phyloP scores from a whole-genome alignment of 1,284 basidiomycete genomes.

The Microbotryum silenes-acaulis region DNA sequence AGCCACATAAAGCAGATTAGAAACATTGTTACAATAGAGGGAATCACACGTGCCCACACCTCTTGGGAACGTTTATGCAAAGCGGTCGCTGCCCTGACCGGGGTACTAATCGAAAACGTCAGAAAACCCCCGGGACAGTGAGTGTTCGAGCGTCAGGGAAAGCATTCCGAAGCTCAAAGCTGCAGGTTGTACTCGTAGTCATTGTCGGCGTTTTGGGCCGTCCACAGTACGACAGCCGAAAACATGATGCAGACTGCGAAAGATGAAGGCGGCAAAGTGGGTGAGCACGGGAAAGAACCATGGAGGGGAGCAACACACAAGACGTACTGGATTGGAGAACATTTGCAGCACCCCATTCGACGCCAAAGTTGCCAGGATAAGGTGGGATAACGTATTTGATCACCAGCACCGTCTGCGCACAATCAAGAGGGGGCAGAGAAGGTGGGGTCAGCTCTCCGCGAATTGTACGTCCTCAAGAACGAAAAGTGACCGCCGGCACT shows the following conservation, averaged over 20 bases:
- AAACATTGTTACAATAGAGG: too few relatives aligned
- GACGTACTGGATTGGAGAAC: constrained; percentile 68
- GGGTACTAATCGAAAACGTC: too few relatives aligned
- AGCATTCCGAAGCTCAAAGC: too few relatives aligned
- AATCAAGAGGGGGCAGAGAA: background rate
- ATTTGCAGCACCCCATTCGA: constrained; percentile 90
- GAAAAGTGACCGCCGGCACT: background rate
- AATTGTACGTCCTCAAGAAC: constrained; percentile 5
- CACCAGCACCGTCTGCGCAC: constrained; percentile 68
- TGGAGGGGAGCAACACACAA: background rate
- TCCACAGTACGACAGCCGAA: constrained; percentile 69
- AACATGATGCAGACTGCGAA: constrained; percentile 67
- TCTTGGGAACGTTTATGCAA: too few relatives aligned
- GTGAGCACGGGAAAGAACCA: background rate
- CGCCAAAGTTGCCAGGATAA: constrained; percentile 56
- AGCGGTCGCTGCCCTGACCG: too few relatives aligned
- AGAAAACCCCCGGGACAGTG: too few relatives aligned
- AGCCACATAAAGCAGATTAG: too few relatives aligned
- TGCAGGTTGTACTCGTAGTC: constrained; percentile 79
- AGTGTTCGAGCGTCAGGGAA: too few relatives aligned
- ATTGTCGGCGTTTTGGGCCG: constrained; percentile 66
- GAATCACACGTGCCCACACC: too few relatives aligned
- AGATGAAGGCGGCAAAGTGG: background rate
- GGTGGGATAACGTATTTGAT: constrained; percentile 80
- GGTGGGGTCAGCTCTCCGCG: too few relatives aligned